Conservation (phyloP, 2,329 filamentous ascomycete genomes). For the Alternaria dauci region DNA sequence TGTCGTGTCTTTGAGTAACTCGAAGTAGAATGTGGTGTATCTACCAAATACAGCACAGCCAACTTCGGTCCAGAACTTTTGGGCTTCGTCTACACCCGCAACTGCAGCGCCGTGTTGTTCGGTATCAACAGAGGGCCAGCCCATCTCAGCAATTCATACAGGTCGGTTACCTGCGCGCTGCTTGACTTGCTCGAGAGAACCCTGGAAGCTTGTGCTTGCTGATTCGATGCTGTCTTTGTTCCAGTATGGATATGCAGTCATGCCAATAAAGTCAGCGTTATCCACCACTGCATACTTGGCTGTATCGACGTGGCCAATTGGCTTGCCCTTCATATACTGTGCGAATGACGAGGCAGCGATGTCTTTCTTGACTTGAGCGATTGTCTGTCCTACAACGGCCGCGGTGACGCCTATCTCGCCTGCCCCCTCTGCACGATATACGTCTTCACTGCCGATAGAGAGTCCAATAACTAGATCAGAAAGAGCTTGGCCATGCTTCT, state of each 20-base stretch:
- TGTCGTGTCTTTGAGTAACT: conserved; percentile 37
- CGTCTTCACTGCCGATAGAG: conserved; percentile 48
- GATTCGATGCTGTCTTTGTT: conserved; percentile 41
- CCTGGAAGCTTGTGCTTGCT: conserved; percentile 50
- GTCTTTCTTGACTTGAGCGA: conserved; percentile 39
- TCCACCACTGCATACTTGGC: conserved; percentile 34
- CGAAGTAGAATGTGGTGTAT: conserved; percentile 47
- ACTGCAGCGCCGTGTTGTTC: conserved; percentile 18
- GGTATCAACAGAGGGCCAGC: conserved; percentile 39
- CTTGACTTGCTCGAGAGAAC: conserved; percentile 30
- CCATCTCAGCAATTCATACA: conserved; percentile 49
- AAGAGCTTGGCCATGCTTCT: conserved; percentile 59
- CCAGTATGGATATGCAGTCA: conserved; percentile 48
- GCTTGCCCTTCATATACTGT: conserved; percentile 49
- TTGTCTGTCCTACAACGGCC: conserved; percentile 68
- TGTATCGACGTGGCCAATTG: conserved; percentile 52
- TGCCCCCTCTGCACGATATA: conserved; percentile 65
- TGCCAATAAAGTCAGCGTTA: conserved; percentile 44
- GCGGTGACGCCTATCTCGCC: conserved; percentile 70
- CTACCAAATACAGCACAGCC: conserved; percentile 42
- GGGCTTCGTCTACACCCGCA: conserved; percentile 32
- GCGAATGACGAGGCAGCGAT: conserved; percentile 68
- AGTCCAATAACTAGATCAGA: conserved; percentile 53
- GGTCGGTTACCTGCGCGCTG: conserved; percentile 30
- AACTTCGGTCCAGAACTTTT: conserved; percentile 42